These are phyloP conservation scores for Pleoardoris graminearum DNA, from an alignment of 2,329 filamentous ascomycete species.

Conservation along the genomic window DNA sequence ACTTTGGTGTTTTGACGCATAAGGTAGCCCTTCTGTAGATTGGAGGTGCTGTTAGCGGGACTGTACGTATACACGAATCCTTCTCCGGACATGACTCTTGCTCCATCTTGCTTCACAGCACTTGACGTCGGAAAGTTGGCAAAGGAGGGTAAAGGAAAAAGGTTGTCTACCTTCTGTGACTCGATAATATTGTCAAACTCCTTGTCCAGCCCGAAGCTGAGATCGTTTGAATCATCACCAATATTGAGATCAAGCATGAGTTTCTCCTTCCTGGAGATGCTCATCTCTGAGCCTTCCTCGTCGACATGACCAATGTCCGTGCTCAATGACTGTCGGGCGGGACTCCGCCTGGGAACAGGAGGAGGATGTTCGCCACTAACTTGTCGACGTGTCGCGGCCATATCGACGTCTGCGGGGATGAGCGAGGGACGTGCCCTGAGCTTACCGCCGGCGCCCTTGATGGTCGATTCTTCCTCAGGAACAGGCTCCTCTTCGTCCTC, in stretches of 20 bases:
- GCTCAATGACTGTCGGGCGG: constrained; percentile 43
- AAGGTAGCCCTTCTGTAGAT: constrained; percentile 89
- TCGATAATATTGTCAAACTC: constrained; percentile 97
- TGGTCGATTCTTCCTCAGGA: constrained; percentile 82
- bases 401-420: constrained; percentile 80
- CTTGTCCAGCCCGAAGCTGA: constrained; percentile 83
- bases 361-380: constrained; percentile 74
- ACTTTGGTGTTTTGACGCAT: constrained; percentile 99
- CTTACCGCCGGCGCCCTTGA: constrained; percentile 83
- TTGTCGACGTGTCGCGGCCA: constrained; percentile 83
- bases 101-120: constrained; percentile 23
- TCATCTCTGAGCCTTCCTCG: constrained; percentile 36
- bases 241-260: constrained; percentile 77
- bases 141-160: constrained; percentile 42
- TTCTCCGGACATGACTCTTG: constrained; percentile 33
- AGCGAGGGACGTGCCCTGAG: constrained; percentile 88
- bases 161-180: constrained; percentile 84
- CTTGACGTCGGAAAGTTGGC: constrained; percentile 34
- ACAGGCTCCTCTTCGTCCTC: constrained; percentile 61
- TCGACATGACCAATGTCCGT: constrained; percentile 40
- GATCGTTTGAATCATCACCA: constrained; percentile 68
- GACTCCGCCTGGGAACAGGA: constrained; percentile 44
- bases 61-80: constrained; percentile 35
- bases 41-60: constrained; percentile 52
- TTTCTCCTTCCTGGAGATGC: constrained; percentile 37